phyloP scores from a whole-genome alignment of 345 rosid species.

The Jatropha curcas region DNA sequence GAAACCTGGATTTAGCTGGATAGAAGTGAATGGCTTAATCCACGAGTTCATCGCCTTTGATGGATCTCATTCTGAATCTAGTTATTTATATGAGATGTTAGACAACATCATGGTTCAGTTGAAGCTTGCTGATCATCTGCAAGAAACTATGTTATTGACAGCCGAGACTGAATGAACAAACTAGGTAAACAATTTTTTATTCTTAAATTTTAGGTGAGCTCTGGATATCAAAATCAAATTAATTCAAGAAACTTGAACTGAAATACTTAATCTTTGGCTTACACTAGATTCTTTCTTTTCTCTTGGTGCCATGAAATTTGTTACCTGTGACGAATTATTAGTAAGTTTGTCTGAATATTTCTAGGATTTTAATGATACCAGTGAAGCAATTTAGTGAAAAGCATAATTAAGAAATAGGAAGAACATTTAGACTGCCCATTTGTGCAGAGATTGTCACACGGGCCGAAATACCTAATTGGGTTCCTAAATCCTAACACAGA shows the following conservation, averaged over 20 bases:
- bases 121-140: slow-evolving; percentile 2
- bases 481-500: too few species aligned
- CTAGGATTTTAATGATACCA: too few species aligned
- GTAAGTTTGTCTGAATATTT: not conserved
- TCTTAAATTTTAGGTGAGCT: not conserved
- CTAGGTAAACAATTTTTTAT: not conserved
- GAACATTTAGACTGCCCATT: not conserved
- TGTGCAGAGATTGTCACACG: not conserved
- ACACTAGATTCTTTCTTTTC: too few species aligned
- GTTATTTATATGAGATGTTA: slow-evolving; percentile 23
- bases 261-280: not conserved
- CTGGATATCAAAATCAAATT: not conserved
- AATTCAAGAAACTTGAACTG: not conserved
- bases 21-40: slow-evolving; percentile 27
- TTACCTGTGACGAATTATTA: not conserved
- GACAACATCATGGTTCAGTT: slow-evolving; percentile 15
- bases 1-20: slow-evolving; percentile 37
- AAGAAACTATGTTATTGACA: slow-evolving; percentile 14
- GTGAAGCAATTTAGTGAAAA: too few species aligned
- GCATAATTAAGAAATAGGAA: too few species aligned
- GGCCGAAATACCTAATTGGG: too few species aligned
- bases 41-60: slow-evolving; percentile 32
- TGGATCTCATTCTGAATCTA: slow-evolving; percentile 17
- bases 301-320: not conserved
- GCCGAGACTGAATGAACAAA: slow-evolving; percentile 1